A percentile compares a stretch with the other conserved stretches of the same genome.
Evolutionary conservation across 768 basidiomycete genomes (phyloP).

Genomic region (Boletellus ananiceps): DNA sequence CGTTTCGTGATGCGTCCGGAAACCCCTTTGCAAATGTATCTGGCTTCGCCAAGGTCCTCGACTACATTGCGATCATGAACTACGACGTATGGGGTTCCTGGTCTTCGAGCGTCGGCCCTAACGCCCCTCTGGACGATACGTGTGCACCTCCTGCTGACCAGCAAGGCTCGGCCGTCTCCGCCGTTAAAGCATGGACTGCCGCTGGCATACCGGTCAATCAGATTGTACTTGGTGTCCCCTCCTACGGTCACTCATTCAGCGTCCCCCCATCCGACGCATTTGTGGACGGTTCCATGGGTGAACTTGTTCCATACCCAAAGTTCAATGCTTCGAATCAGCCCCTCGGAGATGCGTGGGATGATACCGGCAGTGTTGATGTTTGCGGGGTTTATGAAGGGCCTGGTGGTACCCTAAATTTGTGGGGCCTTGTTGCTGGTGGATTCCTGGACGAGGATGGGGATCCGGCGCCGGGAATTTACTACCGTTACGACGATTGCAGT

Average conservation of each 20-base stretch:
- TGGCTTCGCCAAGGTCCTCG: conserved; percentile 64
- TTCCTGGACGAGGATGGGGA: conserved; percentile 39
- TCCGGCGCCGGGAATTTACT: conserved; percentile 43
- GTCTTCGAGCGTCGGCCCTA: conserved; percentile 61
- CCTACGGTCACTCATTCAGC: conserved; percentile 75
- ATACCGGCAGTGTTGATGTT: conserved; percentile 40
- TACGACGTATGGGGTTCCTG: conserved; percentile 59
- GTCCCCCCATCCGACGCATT: conserved; percentile 38
- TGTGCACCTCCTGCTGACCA: conserved; percentile 60
- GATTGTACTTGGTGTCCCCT: conserved; percentile 77
- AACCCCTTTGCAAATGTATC: conserved; percentile 64
- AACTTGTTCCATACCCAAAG: conserved; percentile 43
- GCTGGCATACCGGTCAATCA: conserved; percentile 68
- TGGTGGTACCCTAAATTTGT: conserved; percentile 55
- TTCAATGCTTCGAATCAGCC: conserved; percentile 44
- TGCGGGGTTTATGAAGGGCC: conserved; percentile 48
- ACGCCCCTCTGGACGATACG: conserved; percentile 74
- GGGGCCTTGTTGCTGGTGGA: conserved; percentile 54
- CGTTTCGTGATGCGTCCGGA: conserved; percentile 60
- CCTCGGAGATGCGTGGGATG: conserved; percentile 57
- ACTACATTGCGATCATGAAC: conserved; percentile 61
- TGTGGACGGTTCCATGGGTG: conserved; percentile 27
- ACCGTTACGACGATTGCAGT: conserved; percentile 62
- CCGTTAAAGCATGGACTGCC: conserved; percentile 64
- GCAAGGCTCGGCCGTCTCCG: conserved; percentile 68